Evolutionary conservation across 75 land plant species (phyloP).

Genomic region (Cunninghamia lanceolata): DNA sequence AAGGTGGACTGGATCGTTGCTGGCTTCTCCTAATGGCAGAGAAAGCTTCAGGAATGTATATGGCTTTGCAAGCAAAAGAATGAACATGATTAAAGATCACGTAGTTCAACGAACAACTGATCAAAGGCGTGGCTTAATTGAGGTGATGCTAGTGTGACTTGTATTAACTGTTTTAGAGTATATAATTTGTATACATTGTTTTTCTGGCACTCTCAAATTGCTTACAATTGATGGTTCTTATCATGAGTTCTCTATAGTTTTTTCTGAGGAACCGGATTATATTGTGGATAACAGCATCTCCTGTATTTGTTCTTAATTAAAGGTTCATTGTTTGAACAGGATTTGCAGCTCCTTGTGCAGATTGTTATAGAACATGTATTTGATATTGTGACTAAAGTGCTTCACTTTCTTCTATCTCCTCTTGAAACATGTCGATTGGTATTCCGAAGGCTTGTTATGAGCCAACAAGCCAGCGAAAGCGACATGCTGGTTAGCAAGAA

Average conservation of each 20-base stretch:
- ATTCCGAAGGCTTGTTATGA: conserved; percentile 32
- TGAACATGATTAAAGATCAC: conserved; percentile 51
- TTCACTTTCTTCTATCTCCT: conserved; percentile 76
- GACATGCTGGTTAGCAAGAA: conserved; percentile 10
- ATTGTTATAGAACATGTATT: conserved; percentile 81
- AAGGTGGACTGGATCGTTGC: background rate
- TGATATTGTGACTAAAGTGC: conserved; percentile 64
- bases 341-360: conserved; percentile 86
- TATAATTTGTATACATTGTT: background rate
- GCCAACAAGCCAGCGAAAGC: background rate
- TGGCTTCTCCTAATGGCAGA: background rate
- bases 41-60: conserved; percentile 26
- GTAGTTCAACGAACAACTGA: conserved; percentile 71
- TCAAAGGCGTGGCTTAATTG: conserved; percentile 88
- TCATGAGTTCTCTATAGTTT: background rate
- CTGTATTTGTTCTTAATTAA: background rate
- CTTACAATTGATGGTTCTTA: background rate
- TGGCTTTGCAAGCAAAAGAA: conserved; percentile 33
- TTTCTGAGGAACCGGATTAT: background rate
- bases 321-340: conserved; percentile 50
- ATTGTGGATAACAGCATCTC: background rate
- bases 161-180: conserved; percentile 5
- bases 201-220: background rate
- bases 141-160: conserved; percentile 44
- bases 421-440: conserved; percentile 36